Base-by-base conservation (phyloP, 1,284 basidiomycete species). In the Vanrija sp. region DNA sequence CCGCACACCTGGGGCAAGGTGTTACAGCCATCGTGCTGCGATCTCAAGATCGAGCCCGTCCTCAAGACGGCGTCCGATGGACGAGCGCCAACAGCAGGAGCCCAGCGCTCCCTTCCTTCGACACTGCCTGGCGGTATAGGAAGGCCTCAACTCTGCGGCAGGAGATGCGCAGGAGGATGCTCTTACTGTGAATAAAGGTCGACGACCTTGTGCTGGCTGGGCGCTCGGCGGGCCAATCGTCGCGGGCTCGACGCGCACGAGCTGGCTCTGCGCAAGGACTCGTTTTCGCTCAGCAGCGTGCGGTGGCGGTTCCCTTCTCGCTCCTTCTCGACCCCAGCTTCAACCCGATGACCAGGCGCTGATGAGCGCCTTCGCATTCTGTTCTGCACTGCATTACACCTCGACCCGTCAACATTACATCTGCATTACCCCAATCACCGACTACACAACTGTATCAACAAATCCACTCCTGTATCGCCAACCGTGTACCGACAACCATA, bases 321-420 rank as follows among this genome's bases (percentile, higher is more conserved):
- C 42, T 49, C 36, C 41, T 19, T 41, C 45, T 43, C 54, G 41
- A 43, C 41, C 42, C 46, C 47, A 45, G 24, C 25, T 16, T n/a
- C 46, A 20, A 23, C 48, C 27, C 48, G 22, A 46, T 45, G 49
- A 41, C 24, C 47, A 47, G 50, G 51, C 51, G 55, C 55, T 57
- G 51, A 57, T 57, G 24, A 42, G 50, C 46, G 47, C 54, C 27
- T 25, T 42, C 45, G 39, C 44, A 49, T 41, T 22, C 18, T 15
- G 22, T 41, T 14, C 35, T 31, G 19, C 27, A 37, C 16, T 38
- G 25, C 27, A 36, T 25, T 38, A 3, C 14, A 19, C 9, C 19
- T 37, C 19, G n/a, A 14, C 9, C 25, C 39, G 5, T 37, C 36
- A 23, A 36, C 37, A 22, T 9, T n/a, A 36, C 39, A 2, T 35